A percentile compares a stretch with the other conserved stretches of the same genome.
Evolutionary conservation across 306 rosid species (phyloP).

Genomic region (Myrica gale): DNA sequence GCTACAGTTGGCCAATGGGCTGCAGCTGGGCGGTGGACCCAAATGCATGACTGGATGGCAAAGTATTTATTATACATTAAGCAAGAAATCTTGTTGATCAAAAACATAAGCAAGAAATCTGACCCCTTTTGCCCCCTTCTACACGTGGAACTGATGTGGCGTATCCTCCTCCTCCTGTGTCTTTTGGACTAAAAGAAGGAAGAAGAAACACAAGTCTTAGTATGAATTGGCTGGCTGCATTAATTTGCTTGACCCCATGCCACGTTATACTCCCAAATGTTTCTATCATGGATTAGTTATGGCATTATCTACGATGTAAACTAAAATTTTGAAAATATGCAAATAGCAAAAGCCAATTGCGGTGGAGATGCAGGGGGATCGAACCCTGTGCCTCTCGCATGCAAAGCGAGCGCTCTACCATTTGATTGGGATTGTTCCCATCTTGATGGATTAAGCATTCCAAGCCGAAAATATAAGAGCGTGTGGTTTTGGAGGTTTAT

Average conservation of each 20-base stretch:
- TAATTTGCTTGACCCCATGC: not conserved
- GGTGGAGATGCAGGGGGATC: constrained; percentile 61
- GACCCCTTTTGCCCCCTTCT: not conserved
- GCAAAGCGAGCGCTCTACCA: constrained; percentile 78
- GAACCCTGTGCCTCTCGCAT: constrained; percentile 63
- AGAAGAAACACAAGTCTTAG: not conserved
- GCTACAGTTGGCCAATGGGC: not conserved
- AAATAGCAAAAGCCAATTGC: too few relatives aligned
- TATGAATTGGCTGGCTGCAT: not conserved
- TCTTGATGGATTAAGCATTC: too few relatives aligned
- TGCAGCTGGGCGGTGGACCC: not conserved
- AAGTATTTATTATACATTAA: too few relatives aligned
- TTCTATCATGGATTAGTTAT: not conserved
- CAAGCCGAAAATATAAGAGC: too few relatives aligned
- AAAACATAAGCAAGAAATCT: too few relatives aligned
- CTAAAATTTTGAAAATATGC: not conserved
- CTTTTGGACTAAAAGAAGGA: not conserved
- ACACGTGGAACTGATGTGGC: not conserved
- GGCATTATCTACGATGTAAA: not conserved
- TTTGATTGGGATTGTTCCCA: too few relatives aligned
- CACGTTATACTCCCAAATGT: not conserved
- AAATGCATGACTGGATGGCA: not conserved
- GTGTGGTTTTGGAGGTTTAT: too few relatives aligned
- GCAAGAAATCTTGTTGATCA: too few relatives aligned
- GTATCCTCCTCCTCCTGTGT: not conserved